Base-by-base conservation (phyloP, 345 rosid genomes). In the Boechera retrofracta region DNA sequence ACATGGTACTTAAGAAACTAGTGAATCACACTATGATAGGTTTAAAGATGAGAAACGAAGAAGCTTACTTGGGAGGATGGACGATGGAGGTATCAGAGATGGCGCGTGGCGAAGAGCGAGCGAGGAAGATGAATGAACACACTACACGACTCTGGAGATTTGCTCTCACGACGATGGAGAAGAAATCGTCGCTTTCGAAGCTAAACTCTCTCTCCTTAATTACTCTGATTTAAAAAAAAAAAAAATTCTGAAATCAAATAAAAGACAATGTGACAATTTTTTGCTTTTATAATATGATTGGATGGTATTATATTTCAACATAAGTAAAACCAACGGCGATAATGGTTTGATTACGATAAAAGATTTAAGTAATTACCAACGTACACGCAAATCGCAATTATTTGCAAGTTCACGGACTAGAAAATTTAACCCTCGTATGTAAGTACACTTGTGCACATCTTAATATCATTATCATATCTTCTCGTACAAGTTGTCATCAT, bases 41-140 rank as follows among this genome's bases (percentile, higher is more conserved):
- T 16, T 21, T 0, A 0, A 63, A 51, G 61, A 62, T 60, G 32
- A 26, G n/a, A 62, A 62, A 28, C 4, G 4, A 53, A 32, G 10
- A 67, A 69, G 33, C 71, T 70, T 77, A 77, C 80, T 21, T 24
- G 10, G 38, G 15, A 5, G 54, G 54, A 18, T 9, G 26, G n/a
- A 32, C 33, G 57, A 49, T 52, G 15, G 58, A 49, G n/a, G 51
- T 3, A 59, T 72, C 31, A 62, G 62, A 73, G 69, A 51, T 18
- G 54, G 62, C 51, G 35, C 7, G 71, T 64, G 49, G 36, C 0
- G 66, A 24, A 24, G 44, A 58, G 33, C 4, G 41, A 60, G 2
- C 5, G 45, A 29, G 11, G 32, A 39, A 2, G 65, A 42, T 41
- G 71, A 52, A 10, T 67, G 68, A 49, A 38, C 2, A 18, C 47